Evolutionary conservation across 2,329 filamentous ascomycete species (phyloP), one percentile per base, ranked within the genome.

Genomic region (Periconia sp.): DNA sequence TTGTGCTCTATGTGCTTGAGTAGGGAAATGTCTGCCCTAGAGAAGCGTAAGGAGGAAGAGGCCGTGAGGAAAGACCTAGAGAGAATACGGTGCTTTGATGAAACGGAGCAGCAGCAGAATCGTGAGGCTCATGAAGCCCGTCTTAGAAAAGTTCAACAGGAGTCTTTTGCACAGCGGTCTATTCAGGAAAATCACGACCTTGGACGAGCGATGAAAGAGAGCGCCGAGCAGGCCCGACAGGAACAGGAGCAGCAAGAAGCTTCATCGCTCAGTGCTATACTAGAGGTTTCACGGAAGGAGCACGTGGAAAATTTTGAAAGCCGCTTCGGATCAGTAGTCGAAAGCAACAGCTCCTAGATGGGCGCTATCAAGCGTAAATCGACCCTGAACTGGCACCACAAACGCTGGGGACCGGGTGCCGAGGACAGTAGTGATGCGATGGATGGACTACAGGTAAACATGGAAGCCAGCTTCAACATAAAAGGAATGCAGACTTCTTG

Each of bases 111-210:
- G 17, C 33, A 36, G 1, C 13, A 31, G 13, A 42, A 13, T 4
- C 29, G 28, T 5, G 22, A 34, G 16, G 44, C 38, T 13, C 44
- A 47, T 18, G 44, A 42, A 24, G 38, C 38, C 13, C 44, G 43
- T 22, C 23, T 48, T 13, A 36, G 17, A 13, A 30, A 23, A 24
- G 18, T 43, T 10, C 25, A 34, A 15, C 23, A 36, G 15, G 36
- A 43, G 5, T 32, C 40, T 6, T 29, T 36, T 12, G 17, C 31
- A 10, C 17, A 34, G 23, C 43, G 28, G 26, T 22, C 35, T 11
- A 13, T n/a, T 5, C n/a, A 43, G 11, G 13, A 43, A 18, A 16
- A 36, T 5, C 5, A 18, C 11, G 21, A 32, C 24, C 23, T 40
- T 15, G 17, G 16, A 22, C 19, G 24, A 23, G 17, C 15, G 4